These are phyloP conservation scores for Trichoderma sp. DNA, from an alignment of 2,329 filamentous ascomycete genomes.

Conservation along the genomic window DNA sequence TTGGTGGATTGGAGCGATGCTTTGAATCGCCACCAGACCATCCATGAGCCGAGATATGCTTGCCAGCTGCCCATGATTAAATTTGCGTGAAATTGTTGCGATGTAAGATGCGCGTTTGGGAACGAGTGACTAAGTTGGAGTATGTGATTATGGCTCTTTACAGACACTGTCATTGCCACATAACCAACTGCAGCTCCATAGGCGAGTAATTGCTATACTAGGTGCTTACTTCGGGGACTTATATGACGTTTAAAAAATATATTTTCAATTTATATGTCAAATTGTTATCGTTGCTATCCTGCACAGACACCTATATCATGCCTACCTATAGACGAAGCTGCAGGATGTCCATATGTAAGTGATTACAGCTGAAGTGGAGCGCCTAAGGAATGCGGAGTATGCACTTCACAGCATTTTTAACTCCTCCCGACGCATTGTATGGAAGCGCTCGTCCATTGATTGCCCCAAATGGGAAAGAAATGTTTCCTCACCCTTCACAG, in stretches of 20 bases:
- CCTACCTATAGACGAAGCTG: slow-evolving; percentile 6
- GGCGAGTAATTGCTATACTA: background rate
- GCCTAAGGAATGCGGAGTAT: background rate
- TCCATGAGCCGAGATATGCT: slow-evolving; percentile 34
- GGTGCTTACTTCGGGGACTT: background rate
- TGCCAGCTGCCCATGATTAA: slow-evolving; percentile 28
- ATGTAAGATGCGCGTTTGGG: background rate
- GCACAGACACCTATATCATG: too few species aligned
- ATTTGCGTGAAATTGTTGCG: background rate
- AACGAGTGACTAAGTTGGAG: background rate
- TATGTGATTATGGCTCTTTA: background rate
- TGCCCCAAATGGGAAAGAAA: too few species aligned
- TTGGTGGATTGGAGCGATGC: slow-evolving; percentile 32
- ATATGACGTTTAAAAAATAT: background rate
- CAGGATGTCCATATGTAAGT: slow-evolving; percentile 6
- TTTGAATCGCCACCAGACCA: slow-evolving; percentile 34
- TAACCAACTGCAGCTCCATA: background rate
- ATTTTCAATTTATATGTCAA: background rate
- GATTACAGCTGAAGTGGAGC: background rate
- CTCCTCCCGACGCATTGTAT: too few species aligned
- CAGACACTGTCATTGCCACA: background rate
- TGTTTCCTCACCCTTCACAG: too few species aligned
- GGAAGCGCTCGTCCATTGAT: too few species aligned
- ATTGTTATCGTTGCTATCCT: too few species aligned
- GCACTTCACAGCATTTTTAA: too few species aligned